phyloP scores from a whole-genome alignment of 495 filamentous ascomycete species.

The Podospora fimiseda region DNA sequence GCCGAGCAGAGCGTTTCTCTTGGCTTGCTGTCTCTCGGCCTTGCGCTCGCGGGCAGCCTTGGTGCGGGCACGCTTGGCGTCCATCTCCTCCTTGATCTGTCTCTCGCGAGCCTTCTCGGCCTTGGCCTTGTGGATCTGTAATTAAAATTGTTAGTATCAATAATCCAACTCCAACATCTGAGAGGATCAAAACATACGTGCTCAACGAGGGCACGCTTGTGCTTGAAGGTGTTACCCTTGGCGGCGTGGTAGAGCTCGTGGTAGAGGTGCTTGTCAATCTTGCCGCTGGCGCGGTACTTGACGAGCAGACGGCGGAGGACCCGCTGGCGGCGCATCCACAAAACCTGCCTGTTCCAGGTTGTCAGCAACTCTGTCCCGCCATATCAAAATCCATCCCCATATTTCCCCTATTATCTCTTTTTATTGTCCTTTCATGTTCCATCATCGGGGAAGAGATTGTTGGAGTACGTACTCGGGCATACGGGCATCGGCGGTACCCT shows the following conservation, averaged over 20 bases:
- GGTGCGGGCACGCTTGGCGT: conserved; percentile 98
- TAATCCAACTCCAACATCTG: background rate
- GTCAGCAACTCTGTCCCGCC: conserved; percentile 21
- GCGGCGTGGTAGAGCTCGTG: conserved; percentile 98
- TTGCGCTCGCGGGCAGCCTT: conserved; percentile 98
- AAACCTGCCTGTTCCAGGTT: conserved; percentile 61
- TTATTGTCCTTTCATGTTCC: background rate
- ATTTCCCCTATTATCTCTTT: background rate
- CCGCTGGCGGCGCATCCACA: conserved; percentile 99
- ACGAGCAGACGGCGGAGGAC: conserved; percentile 97
- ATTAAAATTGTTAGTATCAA: conserved; percentile 13
- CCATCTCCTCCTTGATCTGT: conserved; percentile 96
- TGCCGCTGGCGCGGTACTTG: conserved; percentile 98
- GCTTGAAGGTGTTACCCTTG: conserved; percentile 99
- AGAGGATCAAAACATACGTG: conserved; percentile 66
- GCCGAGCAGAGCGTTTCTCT: conserved; percentile 76
- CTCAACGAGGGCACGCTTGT: conserved; percentile 99
- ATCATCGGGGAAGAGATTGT: background rate
- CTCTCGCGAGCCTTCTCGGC: conserved; percentile 95
- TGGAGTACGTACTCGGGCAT: conserved; percentile 93
- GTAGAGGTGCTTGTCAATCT: conserved; percentile 99
- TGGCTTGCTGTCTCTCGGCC: conserved; percentile 76
- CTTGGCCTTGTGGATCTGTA: conserved; percentile 98
- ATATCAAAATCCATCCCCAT: background rate
- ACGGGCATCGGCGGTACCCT: conserved; percentile 99